Evolutionary conservation across 73 alveolate genomes (phyloP).

Genomic region (Symbiodinium pilosum): DNA sequence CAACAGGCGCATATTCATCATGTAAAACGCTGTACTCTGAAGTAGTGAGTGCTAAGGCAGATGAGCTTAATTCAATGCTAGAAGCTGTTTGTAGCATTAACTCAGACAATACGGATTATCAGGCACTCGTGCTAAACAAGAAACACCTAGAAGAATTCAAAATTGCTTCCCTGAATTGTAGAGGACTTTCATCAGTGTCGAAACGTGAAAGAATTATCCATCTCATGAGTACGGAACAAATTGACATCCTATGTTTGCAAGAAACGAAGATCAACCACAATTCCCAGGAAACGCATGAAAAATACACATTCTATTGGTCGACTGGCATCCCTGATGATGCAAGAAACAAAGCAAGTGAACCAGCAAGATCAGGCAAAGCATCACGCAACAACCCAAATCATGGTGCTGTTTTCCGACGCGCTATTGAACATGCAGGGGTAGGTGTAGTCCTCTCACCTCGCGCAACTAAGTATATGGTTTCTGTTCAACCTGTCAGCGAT

Average conservation of each 20-base stretch:
- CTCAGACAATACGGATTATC: not conserved
- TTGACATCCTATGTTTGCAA: conserved; percentile 21
- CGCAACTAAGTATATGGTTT: not conserved
- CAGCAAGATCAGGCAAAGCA: conserved; percentile 15
- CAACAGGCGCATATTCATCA: not conserved
- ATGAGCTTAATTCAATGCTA: too few species aligned
- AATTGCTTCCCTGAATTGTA: conserved; percentile 19
- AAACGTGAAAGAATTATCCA: not conserved
- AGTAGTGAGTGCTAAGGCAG: too few species aligned
- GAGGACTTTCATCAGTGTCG: conserved; percentile 14
- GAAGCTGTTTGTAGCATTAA: not conserved
- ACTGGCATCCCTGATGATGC: not conserved
- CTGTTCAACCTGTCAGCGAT: not conserved
- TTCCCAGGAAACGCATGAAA: not conserved
- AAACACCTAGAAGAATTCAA: not conserved
- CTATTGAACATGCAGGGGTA: conserved; percentile 22
- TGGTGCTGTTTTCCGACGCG: not conserved
- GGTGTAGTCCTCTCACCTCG: not conserved
- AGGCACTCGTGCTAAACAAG: not conserved
- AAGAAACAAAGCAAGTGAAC: not conserved
- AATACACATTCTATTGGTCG: not conserved
- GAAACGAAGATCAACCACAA: conserved; percentile 27
- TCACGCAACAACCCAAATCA: not conserved
- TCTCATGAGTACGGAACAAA: not conserved
- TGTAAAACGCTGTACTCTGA: too few species aligned